Base-by-base conservation (phyloP, 2,329 filamentous ascomycete species). In the Calonectria multiphialidica region DNA sequence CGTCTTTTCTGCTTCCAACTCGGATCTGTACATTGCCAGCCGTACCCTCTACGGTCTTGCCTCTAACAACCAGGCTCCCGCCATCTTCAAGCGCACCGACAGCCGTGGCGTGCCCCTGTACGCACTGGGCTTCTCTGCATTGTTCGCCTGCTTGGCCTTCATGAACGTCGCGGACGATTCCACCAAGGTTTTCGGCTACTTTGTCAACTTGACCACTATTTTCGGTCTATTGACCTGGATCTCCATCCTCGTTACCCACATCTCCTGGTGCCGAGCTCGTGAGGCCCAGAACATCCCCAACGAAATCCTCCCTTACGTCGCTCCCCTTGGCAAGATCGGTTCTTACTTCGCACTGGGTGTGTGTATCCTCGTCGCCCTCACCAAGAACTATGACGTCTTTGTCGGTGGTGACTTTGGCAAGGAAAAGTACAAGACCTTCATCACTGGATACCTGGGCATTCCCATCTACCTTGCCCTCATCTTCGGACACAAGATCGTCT, bases 321-420 rank as follows among this genome's bases (percentile, higher is more conserved):
- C 94, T 0, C 94, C 94, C 0, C 88, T 96, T 18, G 94, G 94
- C n/a, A 84, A 91, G 44, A 89, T 82, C 73, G 95, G 94, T 13
- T 95, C 92, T 0, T 91, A 91, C 80, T 85, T 86, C 71, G 93
- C 93, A 0, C 87, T 97, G 2, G 85, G 87, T 79, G 92, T 95
- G 84, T 95, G 93, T 84, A 87, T 89, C 79, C 81, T 97, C 40
- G 93, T 97, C 73, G 90, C 93, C 2, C 81, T 97, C 64, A 96
- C 94, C 80, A 97, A 97, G 89, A 96, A 95, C 87, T 97, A 91
- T 83, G 88, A 90, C 68, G 92, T 93, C 71, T 97, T 97, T 83
- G 87, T 90, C 73, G 81, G 77, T 79, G 85, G 76, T 86, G 88
- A 83, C 77, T 77, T 82, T 69, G 87, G 87, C 66, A 86, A 86